Evolutionary conservation across 257 asterid species (phyloP), one percentile per base, ranked within the genome.

Genomic region (Orobanche coerulescens): DNA sequence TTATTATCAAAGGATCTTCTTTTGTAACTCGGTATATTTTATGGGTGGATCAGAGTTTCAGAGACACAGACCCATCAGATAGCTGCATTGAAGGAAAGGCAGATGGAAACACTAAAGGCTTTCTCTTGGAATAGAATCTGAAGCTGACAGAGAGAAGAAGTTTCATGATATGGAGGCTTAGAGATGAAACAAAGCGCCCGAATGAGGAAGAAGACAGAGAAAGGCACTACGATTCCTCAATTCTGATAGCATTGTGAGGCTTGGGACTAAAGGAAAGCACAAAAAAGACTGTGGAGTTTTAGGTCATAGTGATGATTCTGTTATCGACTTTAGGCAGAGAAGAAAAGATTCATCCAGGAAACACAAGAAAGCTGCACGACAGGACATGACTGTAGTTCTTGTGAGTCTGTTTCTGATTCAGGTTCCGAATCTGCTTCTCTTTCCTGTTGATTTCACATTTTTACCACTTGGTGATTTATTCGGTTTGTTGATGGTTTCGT

Each of bases 41-140:
- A 20, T 72, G 59, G 59, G 59, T 18, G 46, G 8, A 26, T 55
- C 73, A 93, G 98, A 83, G 76, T 81, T 55, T 89, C 97, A 1
- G 81, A 78, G 63, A 93, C 98, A 6, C 97, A 86, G 76, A 78
- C 95, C 9, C 98, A 93, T 69, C 95, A 93, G 71, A 72, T 84
- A 39, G 91, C 98, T 61, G 97, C 97, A 1, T 14, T 76, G 70
- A 93, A 93, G 84, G 98, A 86, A 68, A 87, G 71, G 70, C 85
- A 93, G 82, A 82, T 84, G 95, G 96, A 87, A 73, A 83, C 79
- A 15, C 71, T 93, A 5, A 89, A 81, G 66, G 95, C 89, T n/a
- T 66, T 97, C 98, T 39, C 94, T 93, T 50, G 91, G 93, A 59
- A 86, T 93, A 39, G 87, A 72, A 8, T 63, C 74, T 40, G 94